Percentiles rank a stretch among this genome's conserved stretches.
phyloP scores from a whole-genome alignment of 1,139 yeast genomes.

The Debaryomyces nepalensis region DNA sequence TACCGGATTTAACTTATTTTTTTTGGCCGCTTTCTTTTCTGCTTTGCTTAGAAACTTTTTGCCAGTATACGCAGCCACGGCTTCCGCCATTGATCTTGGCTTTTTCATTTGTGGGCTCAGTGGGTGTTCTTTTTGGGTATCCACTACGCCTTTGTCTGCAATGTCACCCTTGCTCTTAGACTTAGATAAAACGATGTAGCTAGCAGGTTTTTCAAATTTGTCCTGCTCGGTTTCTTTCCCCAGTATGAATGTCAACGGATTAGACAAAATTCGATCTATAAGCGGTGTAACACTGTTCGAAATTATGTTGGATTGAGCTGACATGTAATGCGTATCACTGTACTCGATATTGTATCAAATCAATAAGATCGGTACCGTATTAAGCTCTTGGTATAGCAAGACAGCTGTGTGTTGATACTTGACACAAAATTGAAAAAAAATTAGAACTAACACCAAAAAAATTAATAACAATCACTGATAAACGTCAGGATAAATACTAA shows the following conservation, averaged over 20 bases:
- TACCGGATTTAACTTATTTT: conserved; percentile 22
- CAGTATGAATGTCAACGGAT: conserved; percentile 62
- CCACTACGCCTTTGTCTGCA: conserved; percentile 6
- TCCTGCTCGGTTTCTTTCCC: conserved; percentile 49
- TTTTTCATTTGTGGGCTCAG: conserved; percentile 24
- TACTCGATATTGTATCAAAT: conserved; percentile 2
- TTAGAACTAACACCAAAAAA: conserved; percentile 4
- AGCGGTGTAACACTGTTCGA: conserved; percentile 38
- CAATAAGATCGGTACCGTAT: not conserved
- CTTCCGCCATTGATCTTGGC: conserved; percentile 63
- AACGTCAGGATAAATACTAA: not conserved
- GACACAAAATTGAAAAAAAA: conserved; percentile 10
- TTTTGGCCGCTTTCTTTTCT: conserved; percentile 38
- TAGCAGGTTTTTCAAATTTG: conserved; percentile 35
- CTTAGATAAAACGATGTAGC: conserved; percentile 46
- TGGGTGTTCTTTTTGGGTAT: conserved; percentile 7
- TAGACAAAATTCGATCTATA: conserved; percentile 60
- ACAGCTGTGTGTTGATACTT: conserved; percentile 1
- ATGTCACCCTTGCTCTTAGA: conserved; percentile 10
- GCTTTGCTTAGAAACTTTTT: conserved; percentile 49
- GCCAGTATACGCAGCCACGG: conserved; percentile 63
- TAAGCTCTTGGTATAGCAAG: not conserved
- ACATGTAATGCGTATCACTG: not conserved
- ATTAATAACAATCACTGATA: not conserved
- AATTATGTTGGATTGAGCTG: conserved; percentile 7